A percentile compares a stretch with the other conserved stretches of the same genome.
These are phyloP conservation scores for Blastobotrys indianensis DNA, from an alignment of 1,139 yeast genomes.

Conservation along the genomic window DNA sequence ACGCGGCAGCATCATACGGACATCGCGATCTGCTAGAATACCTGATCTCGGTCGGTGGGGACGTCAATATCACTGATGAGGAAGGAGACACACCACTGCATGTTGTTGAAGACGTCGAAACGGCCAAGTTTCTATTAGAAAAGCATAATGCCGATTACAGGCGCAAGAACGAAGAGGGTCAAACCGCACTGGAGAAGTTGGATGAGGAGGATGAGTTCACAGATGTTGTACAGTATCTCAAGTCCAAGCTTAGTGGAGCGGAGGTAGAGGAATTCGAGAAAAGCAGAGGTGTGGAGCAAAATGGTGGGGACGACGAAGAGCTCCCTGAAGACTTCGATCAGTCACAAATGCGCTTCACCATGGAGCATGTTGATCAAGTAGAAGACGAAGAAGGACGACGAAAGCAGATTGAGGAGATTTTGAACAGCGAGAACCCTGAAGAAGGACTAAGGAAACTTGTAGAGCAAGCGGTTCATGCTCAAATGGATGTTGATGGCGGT, in stretches of 20 bases:
- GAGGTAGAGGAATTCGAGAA: slow-evolving; percentile 3
- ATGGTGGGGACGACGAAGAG: slow-evolving; percentile 19
- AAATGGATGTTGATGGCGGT: slow-evolving; percentile 24
- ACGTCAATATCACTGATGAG: slow-evolving; percentile 70
- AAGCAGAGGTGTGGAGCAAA: slow-evolving; percentile 10
- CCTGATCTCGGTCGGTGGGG: slow-evolving; percentile 61
- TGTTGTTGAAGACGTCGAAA: slow-evolving; percentile 66
- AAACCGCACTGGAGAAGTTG: slow-evolving; percentile 56
- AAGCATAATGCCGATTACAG: slow-evolving; percentile 61
- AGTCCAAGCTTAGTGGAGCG: slow-evolving; percentile 33
- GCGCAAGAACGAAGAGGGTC: slow-evolving; percentile 62
- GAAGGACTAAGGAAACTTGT: slow-evolving; percentile 68
- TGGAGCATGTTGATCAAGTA: slow-evolving; percentile 6
- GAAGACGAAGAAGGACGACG: slow-evolving; percentile 49
- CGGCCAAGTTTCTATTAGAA: slow-evolving; percentile 62
- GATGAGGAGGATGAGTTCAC: slow-evolving; percentile 80
- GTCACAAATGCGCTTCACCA: slow-evolving; percentile 10
- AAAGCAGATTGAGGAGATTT: slow-evolving; percentile 58
- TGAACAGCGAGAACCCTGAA: slow-evolving; percentile 72
- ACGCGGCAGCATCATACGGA: slow-evolving; percentile 94
- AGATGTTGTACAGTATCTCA: slow-evolving; percentile 63
- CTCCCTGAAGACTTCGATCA: slow-evolving; percentile 9
- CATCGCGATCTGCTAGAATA: slow-evolving; percentile 60
- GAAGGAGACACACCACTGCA: slow-evolving; percentile 97
- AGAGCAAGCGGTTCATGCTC: slow-evolving; percentile 55